phyloP scores from a whole-genome alignment of 495 filamentous ascomycete species.

The Aspergillus conjunctus region DNA sequence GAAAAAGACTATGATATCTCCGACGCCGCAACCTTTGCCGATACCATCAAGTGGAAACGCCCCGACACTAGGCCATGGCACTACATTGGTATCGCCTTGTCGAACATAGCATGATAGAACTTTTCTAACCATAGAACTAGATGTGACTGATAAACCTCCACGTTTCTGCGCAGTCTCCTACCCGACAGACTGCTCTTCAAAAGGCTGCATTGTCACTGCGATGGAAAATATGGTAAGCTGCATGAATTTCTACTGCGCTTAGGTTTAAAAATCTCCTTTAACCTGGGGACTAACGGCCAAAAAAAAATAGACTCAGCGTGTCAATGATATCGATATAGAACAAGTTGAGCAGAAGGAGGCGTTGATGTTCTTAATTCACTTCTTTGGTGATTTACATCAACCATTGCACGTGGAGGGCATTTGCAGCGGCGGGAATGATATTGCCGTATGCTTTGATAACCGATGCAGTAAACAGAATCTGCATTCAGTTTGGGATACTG shows the following conservation, averaged over 20 bases:
- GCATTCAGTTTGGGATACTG: conserved; percentile 9
- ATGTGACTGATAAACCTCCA: not conserved
- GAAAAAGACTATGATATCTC: not conserved
- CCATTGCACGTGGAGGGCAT: conserved; percentile 18
- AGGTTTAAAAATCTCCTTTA: too few species aligned
- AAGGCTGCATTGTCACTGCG: conserved; percentile 4
- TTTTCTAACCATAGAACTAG: not conserved
- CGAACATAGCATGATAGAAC: not conserved
- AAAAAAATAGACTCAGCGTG: not conserved
- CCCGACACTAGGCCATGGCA: conserved; percentile 1
- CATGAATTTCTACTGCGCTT: not conserved
- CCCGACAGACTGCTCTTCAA: not conserved
- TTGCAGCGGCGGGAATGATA: conserved; percentile 12
- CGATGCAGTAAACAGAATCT: conserved; percentile 12
- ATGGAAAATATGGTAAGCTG: not conserved
- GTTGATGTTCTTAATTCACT: conserved; percentile 17
- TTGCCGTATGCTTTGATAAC: conserved; percentile 13
- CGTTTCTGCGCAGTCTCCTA: not conserved
- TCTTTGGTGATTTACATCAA: conserved; percentile 20
- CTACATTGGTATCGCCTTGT: not conserved
- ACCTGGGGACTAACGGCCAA: not conserved
- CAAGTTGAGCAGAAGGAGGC: conserved; percentile 7
- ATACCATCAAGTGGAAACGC: not conserved
- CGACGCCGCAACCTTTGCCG: conserved; percentile 3
- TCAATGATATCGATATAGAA: not conserved